These are phyloP conservation scores for Chlorella sp. DNA, from an alignment of 139 green algal species.

Conservation along the genomic window DNA sequence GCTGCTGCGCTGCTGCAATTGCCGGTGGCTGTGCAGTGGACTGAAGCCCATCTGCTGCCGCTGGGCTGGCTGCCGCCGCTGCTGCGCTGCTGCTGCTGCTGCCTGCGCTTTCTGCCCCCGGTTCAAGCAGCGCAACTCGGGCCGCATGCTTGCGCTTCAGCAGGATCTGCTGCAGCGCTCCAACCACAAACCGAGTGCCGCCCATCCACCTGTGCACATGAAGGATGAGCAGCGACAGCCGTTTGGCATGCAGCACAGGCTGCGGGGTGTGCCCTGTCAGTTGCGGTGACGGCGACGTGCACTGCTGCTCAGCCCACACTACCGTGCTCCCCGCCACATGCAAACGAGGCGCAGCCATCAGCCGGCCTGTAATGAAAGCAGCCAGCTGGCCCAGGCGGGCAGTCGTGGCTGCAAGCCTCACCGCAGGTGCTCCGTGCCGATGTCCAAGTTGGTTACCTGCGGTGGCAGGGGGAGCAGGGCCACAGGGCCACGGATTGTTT, in stretches of 20 bases:
- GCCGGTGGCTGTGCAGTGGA: neutral
- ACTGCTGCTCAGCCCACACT: too few species aligned
- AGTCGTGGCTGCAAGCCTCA: constrained; percentile 41
- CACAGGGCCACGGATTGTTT: too few species aligned
- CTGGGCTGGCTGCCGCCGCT: neutral
- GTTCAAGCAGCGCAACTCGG: constrained; percentile 37
- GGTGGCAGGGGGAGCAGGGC: too few species aligned
- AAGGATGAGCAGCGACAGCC: too few species aligned
- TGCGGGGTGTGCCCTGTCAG: too few species aligned
- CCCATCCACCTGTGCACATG: constrained; percentile 83
- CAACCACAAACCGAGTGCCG: constrained; percentile 72
- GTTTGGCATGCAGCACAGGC: too few species aligned
- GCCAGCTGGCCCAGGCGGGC: too few species aligned
- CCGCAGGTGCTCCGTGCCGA: constrained; percentile 81
- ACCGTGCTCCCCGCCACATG: too few species aligned
- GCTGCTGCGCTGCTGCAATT: neutral
- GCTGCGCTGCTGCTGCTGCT: neutral
- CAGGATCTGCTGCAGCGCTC: constrained; percentile 72
- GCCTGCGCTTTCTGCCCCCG: neutral
- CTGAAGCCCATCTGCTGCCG: neutral
- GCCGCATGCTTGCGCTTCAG: constrained; percentile 12
- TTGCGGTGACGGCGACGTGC: too few species aligned
- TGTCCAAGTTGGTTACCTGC: constrained; percentile 60
- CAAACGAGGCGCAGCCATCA: too few species aligned
- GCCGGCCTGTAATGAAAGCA: too few species aligned